A percentile compares a stretch with the other conserved stretches of the same genome.
Conservation (phyloP, 164 flowering plant genomes). For the Amborella trichopoda region DNA sequence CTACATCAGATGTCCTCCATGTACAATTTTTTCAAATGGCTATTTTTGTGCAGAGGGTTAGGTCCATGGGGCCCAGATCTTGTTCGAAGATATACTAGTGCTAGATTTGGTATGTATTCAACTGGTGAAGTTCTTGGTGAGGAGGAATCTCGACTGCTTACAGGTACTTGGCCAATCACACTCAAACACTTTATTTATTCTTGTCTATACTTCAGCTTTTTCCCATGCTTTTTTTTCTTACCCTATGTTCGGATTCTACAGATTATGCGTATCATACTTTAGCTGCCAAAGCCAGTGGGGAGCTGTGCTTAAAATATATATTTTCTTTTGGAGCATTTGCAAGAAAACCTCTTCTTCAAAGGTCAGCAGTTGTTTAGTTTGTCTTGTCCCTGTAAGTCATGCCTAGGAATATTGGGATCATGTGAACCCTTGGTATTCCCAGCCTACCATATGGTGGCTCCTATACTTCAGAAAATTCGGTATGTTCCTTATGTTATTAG, state of each 20-base stretch:
- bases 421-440: too few relatives aligned
- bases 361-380: too few relatives aligned
- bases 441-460: too few relatives aligned
- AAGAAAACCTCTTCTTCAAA: conserved; percentile 60
- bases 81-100: conserved; percentile 56
- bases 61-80: conserved; percentile 92
- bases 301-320: conserved; percentile 83
- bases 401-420: too few relatives aligned
- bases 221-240: conserved; percentile 5
- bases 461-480: too few relatives aligned
- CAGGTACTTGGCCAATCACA: conserved; percentile 41
- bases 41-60: conserved; percentile 66
- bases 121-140: conserved; percentile 34
- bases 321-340: conserved; percentile 94
- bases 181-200: too few relatives aligned
- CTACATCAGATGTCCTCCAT: too few relatives aligned
- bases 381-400: too few relatives aligned
- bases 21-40: too few relatives aligned
- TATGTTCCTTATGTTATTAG: neutral
- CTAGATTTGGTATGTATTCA: conserved; percentile 52
- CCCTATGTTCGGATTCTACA: conserved; percentile 14
- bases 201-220: neutral
- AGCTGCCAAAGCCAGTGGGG: conserved; percentile 96
- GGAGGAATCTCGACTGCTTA: conserved; percentile 53
- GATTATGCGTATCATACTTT: conserved; percentile 85